Evolutionary conservation across 192 early-diverging fungal species (phyloP), one percentile per base, ranked within the genome.

Genomic region (Chytriomyces confervae): DNA sequence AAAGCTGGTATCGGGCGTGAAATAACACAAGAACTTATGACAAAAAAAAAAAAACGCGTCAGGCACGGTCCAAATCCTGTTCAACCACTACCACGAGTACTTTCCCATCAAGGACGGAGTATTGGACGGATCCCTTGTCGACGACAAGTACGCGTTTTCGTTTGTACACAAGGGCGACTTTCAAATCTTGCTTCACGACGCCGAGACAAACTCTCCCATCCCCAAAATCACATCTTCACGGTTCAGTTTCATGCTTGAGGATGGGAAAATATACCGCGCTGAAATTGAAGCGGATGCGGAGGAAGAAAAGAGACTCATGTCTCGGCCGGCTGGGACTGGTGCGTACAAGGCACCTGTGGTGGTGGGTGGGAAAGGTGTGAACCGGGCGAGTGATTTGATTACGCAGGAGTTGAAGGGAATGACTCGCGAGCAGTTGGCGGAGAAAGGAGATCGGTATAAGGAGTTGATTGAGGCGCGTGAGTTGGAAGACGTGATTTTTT

Each of bases 131-230:
- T 27, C 5, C 16, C 6, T 47, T 1, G 61, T 76, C 7, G 75
- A 76, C 66, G 75, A 76, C 43, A 76, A 76, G n/a, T 76, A 76
- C 45, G 64, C 75, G 8, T 76, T 76, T 45, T 76, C 75, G 6
- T 76, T 76, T 67, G 75, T 76, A 2, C 36, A 47, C 36, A 76
- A 76, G 53, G 75, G 75, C 27, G 45, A 66, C 44, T 76, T 65
- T 44, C 61, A 76, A 62, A 13, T 76, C 36, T 18, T 46, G 16
- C 64, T 76, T 7, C 51, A 43, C 27, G 13, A 76, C 5, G 6
- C 51, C 0, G 57, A 76, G 48, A 66, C 51, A 57, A 66, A 76
- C 24, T 8, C 43, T 47, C 1, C 8, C 2, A 29, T 67, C 47
- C 36, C 27, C 13, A 67, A 67, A 67, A 11, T 67, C 3, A 5